These are phyloP conservation scores for Tilletia horrida DNA, from an alignment of 1,284 basidiomycete genomes.

Conservation along the genomic window DNA sequence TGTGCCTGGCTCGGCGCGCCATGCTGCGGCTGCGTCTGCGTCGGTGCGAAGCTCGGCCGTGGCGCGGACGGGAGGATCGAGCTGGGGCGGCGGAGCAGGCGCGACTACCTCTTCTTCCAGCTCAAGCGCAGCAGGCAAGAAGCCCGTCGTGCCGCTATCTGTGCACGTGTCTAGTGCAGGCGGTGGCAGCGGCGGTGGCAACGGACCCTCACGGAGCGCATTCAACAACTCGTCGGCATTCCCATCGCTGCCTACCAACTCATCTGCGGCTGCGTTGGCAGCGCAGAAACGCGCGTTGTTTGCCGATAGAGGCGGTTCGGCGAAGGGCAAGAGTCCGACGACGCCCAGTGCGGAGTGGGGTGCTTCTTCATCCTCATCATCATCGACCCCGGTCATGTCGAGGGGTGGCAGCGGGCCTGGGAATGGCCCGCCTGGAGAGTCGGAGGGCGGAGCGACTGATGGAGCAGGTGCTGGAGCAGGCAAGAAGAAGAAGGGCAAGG, in stretches of 20 bases:
- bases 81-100: constrained; percentile 11
- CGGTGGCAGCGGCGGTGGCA: constrained; percentile 17
- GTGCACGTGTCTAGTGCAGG: constrained; percentile 11
- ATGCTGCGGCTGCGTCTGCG: constrained; percentile 26
- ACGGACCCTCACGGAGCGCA: neutral
- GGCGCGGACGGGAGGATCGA: constrained; percentile 19
- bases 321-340: constrained; percentile 18
- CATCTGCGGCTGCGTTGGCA: constrained; percentile 29
- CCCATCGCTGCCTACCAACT: constrained; percentile 44
- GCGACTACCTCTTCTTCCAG: neutral
- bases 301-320: constrained; percentile 14
- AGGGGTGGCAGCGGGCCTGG: neutral
- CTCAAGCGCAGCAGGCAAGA: neutral
- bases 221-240: constrained; percentile 8
- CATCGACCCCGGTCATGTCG: neutral
- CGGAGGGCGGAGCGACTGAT: neutral
- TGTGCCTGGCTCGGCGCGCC: constrained; percentile 42
- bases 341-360: neutral
- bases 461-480: constrained; percentile 16
- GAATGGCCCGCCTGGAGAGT: neutral
- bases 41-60: neutral
- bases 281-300: constrained; percentile 47
- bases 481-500: constrained; percentile 41
- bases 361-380: neutral
- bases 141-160: neutral